These are phyloP conservation scores for Cucumis hystrix DNA, from an alignment of 306 rosid genomes.

Conservation along the genomic window DNA sequence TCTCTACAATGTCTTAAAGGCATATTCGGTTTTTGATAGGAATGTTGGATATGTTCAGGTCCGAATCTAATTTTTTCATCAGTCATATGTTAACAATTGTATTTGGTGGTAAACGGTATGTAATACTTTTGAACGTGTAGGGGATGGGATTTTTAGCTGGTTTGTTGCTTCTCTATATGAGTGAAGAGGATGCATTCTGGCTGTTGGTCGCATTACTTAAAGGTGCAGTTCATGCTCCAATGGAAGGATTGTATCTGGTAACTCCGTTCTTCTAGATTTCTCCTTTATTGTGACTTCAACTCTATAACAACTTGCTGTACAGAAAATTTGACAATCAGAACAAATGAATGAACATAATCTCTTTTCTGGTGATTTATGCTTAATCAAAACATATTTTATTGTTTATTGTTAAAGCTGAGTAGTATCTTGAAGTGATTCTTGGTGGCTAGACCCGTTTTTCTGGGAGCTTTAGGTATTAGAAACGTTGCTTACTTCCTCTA, in stretches of 20 bases:
- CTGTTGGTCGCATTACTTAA: constrained; percentile 87
- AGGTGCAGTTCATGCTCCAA: constrained; percentile 98
- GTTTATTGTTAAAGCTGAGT: neutral
- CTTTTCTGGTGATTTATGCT: neutral
- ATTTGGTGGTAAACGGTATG: constrained; percentile 4
- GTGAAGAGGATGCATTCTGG: constrained; percentile 99
- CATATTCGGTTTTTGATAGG: constrained; percentile 91
- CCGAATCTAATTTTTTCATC: constrained; percentile 10
- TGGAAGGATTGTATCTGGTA: constrained; percentile 98
- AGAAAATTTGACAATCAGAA: neutral
- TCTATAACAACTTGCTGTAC: neutral
- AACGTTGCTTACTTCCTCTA: neutral
- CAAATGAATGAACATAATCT: neutral
- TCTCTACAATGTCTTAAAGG: constrained; percentile 90
- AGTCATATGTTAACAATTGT: neutral
- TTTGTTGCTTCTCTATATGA: constrained; percentile 91
- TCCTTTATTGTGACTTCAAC: neutral
- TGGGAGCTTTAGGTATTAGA: neutral
- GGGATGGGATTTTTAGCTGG: constrained; percentile 99
- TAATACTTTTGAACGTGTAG: constrained; percentile 41
- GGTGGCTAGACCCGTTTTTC: neutral
- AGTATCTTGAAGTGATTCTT: neutral
- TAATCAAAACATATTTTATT: neutral
- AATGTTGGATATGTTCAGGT: constrained; percentile 99
- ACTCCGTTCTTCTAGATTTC: neutral